Conservation (phyloP, 2,329 filamentous ascomycete genomes). For the Trichoderma koningiopsis region DNA sequence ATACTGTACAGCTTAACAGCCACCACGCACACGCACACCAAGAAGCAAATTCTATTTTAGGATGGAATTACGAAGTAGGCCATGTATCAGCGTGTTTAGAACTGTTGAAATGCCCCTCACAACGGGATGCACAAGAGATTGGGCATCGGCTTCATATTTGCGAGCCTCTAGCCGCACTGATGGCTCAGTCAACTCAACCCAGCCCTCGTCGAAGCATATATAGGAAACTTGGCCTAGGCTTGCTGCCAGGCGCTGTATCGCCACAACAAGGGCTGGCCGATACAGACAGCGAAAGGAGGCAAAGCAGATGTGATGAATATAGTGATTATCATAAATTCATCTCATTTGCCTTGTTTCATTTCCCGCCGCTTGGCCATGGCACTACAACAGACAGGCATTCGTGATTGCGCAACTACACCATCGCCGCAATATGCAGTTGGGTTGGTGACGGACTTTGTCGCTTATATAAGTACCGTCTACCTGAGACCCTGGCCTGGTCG, state of each 20-base stretch:
- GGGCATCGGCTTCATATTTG: neutral
- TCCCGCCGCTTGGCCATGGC: neutral
- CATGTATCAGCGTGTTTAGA: neutral
- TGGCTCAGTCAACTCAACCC: neutral
- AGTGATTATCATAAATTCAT: neutral
- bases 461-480: conserved; percentile 8
- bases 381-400: neutral
- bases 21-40: conserved; percentile 2
- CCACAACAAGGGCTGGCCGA: neutral
- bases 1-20: neutral
- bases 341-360: neutral
- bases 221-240: neutral
- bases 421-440: conserved; percentile 7
- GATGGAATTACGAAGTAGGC: neutral
- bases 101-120: neutral
- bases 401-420: neutral
- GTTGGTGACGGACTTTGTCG: neutral
- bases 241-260: neutral
- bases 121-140: neutral
- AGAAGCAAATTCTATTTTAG: neutral
- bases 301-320: neutral
- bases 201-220: neutral
- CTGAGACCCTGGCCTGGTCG: neutral
- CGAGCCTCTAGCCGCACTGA: neutral
- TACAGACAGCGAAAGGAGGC: neutral